These are phyloP conservation scores for Alisma plantagoaquatica DNA, from an alignment of 106 monocot genomes.

Conservation along the genomic window DNA sequence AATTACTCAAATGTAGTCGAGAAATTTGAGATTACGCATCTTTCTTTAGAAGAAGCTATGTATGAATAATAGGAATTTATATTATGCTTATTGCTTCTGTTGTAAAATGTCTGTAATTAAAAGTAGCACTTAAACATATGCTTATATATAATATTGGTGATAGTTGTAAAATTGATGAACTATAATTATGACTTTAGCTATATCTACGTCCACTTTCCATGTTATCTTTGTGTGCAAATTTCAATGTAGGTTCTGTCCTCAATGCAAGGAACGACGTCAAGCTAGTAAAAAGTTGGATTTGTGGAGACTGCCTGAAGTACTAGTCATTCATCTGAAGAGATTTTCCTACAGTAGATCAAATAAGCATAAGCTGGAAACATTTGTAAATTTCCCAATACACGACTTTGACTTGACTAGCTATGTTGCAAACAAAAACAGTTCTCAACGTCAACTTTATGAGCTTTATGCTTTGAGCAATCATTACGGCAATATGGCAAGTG, in stretches of 20 bases:
- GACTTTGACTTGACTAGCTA: slow-evolving; percentile 89
- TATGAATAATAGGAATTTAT: no score
- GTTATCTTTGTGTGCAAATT: background rate
- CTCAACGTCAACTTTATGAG: slow-evolving; percentile 71
- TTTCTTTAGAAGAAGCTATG: no score
- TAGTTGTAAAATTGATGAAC: no score
- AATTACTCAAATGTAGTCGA: no score
- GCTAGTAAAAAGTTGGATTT: slow-evolving; percentile 98
- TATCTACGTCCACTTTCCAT: no score
- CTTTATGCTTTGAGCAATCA: slow-evolving; percentile 95
- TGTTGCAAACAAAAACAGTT: slow-evolving; percentile 66
- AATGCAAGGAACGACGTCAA: slow-evolving; percentile 94
- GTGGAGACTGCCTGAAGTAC: slow-evolving; percentile 94
- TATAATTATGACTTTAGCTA: no score
- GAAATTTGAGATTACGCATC: no score
- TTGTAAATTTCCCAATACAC: slow-evolving; percentile 92
- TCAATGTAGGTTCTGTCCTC: slow-evolving; percentile 72
- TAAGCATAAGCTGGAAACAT: slow-evolving; percentile 95
- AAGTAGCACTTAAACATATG: no score
- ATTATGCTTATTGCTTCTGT: no score
- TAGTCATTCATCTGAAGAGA: slow-evolving; percentile 95
- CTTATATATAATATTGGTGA: no score
- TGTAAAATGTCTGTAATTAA: no score
- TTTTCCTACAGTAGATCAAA: slow-evolving; percentile 89
- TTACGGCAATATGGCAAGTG: slow-evolving; percentile 97